Evolutionary conservation across 768 basidiomycete genomes (phyloP), one percentile per base, ranked within the genome.

Genomic region (Boletellus ananas): DNA sequence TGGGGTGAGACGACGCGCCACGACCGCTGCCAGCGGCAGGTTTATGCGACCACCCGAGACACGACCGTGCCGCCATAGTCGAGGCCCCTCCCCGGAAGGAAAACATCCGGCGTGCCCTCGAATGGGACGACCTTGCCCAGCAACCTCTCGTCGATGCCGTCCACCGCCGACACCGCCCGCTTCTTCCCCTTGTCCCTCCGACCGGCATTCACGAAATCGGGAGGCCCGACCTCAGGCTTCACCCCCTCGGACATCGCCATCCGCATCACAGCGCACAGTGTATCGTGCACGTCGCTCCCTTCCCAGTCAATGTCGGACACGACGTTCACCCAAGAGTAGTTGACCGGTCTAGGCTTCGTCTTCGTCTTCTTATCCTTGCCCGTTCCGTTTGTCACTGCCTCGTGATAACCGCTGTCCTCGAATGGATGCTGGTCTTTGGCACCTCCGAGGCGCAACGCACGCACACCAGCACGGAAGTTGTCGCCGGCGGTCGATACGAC

Each of bases 281-380:
- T 71, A 45, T 81, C 77, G 14, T 81, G 72, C 46, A 91, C 77
- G 63, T 90, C 85, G 49, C 81, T 77, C 23, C 90, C 90, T 59
- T 91, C 87, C 76, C 83, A 85, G 65, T 92, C 90, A 27, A 91
- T 80, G 62, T 91, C 90, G 52, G 87, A 85, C 33, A 81, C 80
- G 34, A 83, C 71, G 61, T 80, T 84, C n/a, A 92, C 80, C 89
- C 90, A 93, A 17, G 84, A 81, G 65, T 92, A 92, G 41, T 81
- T 83, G 25, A 89, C 81, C 50, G 66, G 61, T n/a, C 73, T 70
- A 36, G 66, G 61, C 63, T 69, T 58, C 45, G 54, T 35, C 37
- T 56, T 74, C 23, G 50, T 42, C 73, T 43, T 72, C 31, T 63
- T 65, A 17, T 68, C 56, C 39, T 57, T 68, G 62, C 54, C 63